A percentile compares a stretch with the other conserved stretches of the same genome.
Conservation (phyloP, 345 rosid species). For the Cardamine resedifolia region DNA sequence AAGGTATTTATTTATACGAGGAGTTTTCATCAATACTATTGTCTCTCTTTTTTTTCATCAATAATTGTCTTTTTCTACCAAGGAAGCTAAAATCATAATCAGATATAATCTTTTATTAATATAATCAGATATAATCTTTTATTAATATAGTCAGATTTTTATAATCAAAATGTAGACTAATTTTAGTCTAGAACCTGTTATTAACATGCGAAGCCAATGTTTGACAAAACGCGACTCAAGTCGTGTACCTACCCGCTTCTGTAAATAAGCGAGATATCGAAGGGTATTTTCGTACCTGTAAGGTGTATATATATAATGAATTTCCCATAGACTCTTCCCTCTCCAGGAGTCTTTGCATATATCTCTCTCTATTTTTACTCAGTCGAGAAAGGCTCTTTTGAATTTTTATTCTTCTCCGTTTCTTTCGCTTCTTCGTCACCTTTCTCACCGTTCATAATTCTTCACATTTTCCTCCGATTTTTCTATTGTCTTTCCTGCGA, state of each 20-base stretch:
- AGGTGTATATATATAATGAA: slow-evolving; percentile 25
- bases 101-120: neutral
- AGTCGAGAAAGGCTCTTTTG: neutral
- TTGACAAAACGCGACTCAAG: slow-evolving; percentile 27
- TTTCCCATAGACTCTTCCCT: slow-evolving; percentile 5
- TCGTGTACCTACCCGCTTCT: slow-evolving; percentile 23
- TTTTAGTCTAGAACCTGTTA: neutral
- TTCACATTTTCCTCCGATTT: neutral
- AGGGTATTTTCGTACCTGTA: slow-evolving; percentile 28
- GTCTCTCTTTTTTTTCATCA: too few relatives aligned
- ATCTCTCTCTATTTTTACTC: slow-evolving; percentile 12
- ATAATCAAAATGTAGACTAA: neutral
- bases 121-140: neutral
- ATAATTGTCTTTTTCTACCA: neutral
- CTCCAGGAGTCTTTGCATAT: slow-evolving; percentile 14
- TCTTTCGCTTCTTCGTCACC: slow-evolving; percentile 16
- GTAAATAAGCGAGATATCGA: neutral
- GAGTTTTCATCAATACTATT: too few relatives aligned
- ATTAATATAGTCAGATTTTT: neutral
- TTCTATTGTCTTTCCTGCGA: neutral
- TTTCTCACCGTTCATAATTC: neutral
- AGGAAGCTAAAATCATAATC: neutral
- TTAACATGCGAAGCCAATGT: slow-evolving; percentile 19
- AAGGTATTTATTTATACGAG: too few relatives aligned
- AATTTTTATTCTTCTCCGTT: slow-evolving; percentile 24